Evolutionary conservation across 2,329 filamentous ascomycete species (phyloP).

Genomic region (Westerdykella sp.): DNA sequence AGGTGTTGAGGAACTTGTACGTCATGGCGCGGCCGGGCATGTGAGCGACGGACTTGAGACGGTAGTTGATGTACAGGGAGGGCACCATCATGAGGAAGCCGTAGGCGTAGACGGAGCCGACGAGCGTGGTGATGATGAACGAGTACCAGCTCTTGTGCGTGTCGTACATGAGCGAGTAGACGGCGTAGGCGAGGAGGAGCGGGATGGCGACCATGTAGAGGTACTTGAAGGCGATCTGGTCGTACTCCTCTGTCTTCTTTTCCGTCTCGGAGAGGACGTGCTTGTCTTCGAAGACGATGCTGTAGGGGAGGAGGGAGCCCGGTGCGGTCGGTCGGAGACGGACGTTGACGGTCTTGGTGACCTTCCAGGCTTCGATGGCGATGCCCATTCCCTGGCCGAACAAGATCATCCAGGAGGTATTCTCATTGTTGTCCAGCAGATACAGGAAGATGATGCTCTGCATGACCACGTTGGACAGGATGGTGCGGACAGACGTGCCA

Average conservation of each 20-base stretch:
- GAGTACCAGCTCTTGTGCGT: slow-evolving; percentile 98
- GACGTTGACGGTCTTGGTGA: slow-evolving; percentile 91
- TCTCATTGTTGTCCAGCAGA: slow-evolving; percentile 92
- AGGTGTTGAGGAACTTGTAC: slow-evolving; percentile 98
- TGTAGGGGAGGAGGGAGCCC: slow-evolving; percentile 69
- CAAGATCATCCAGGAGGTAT: slow-evolving; percentile 98
- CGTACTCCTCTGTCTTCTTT: slow-evolving; percentile 97
- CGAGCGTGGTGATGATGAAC: slow-evolving; percentile 88
- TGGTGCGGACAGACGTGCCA: slow-evolving; percentile 91
- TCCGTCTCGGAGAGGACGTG: slow-evolving; percentile 92
- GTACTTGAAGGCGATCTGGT: slow-evolving; percentile 95
- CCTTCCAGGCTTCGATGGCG: slow-evolving; percentile 79
- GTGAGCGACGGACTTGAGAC: slow-evolving; percentile 82
- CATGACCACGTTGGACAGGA: slow-evolving; percentile 97
- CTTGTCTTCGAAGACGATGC: slow-evolving; percentile 87
- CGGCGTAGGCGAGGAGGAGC: slow-evolving; percentile 79
- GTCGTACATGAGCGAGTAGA: slow-evolving; percentile 87
- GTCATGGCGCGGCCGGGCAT: slow-evolving; percentile 96
- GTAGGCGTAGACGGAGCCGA: slow-evolving; percentile 94
- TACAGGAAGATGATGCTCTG: slow-evolving; percentile 94
- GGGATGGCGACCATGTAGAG: slow-evolving; percentile 90
- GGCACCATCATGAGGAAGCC: slow-evolving; percentile 99
- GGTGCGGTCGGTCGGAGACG: slow-evolving; percentile 64
- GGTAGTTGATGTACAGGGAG: slow-evolving; percentile 97
- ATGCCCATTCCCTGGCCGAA: slow-evolving; percentile 86